Evolutionary conservation across 2,329 filamentous ascomycete genomes (phyloP).

Genomic region (Eutypella sp.): DNA sequence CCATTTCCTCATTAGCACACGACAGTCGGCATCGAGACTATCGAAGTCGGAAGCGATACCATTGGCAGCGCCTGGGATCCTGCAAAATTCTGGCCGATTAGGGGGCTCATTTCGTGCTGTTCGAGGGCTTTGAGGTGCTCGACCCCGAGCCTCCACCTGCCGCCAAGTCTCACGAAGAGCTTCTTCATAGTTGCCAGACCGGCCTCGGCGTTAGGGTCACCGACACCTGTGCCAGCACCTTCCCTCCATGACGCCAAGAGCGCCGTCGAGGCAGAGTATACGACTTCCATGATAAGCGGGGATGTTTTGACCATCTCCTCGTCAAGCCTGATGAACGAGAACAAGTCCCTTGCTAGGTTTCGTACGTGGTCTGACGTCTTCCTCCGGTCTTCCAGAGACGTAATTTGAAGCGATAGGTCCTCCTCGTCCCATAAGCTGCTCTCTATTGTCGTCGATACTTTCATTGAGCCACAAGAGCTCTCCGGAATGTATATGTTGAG

Average conservation of each 20-base stretch:
- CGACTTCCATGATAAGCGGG: slow-evolving; percentile 13
- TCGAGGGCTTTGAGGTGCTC: slow-evolving; percentile 8
- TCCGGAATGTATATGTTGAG: slow-evolving; percentile 2
- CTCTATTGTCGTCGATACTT: too few relatives aligned
- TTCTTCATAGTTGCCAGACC: slow-evolving; percentile 5
- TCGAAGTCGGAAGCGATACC: not conserved
- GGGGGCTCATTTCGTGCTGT: slow-evolving; percentile 5
- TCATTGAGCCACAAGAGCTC: too few relatives aligned
- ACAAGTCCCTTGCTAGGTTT: slow-evolving; percentile 7
- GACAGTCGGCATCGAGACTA: not conserved
- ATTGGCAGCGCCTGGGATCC: not conserved
- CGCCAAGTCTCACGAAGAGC: slow-evolving; percentile 6
- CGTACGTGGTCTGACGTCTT: slow-evolving; percentile 7
- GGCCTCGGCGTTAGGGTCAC: not conserved
- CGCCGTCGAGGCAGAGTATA: slow-evolving; percentile 7
- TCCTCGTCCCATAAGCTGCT: not conserved
- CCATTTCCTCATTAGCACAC: too few relatives aligned
- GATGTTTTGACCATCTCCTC: slow-evolving; percentile 9
- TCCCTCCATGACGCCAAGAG: not conserved
- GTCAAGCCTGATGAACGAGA: slow-evolving; percentile 3
- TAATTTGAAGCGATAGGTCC: slow-evolving; percentile 7
- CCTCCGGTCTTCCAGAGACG: slow-evolving; percentile 4
- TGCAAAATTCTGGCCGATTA: not conserved
- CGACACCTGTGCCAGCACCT: not conserved
- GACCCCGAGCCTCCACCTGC: slow-evolving; percentile 10